Evolutionary conservation across 441 rosid genomes (phyloP).

Genomic region (Raphanus hybrid): DNA sequence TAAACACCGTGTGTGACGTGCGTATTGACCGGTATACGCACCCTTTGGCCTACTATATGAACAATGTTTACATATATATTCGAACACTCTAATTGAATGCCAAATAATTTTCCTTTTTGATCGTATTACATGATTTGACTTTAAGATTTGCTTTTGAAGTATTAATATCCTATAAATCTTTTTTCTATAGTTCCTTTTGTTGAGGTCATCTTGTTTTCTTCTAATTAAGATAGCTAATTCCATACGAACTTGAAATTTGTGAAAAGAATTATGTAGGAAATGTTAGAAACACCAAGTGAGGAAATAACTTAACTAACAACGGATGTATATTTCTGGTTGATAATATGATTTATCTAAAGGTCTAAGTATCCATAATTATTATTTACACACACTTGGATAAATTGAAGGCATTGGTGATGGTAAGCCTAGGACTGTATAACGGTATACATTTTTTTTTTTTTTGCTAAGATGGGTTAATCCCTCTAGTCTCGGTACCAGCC

Average conservation of each 20-base stretch:
- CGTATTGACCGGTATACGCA: slow-evolving; percentile 40
- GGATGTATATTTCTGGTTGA: not conserved
- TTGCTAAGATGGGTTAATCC: no score
- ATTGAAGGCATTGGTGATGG: not conserved
- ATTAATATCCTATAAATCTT: not conserved
- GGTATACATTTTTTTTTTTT: not conserved
- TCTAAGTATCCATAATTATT: not conserved
- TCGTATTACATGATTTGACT: slow-evolving; percentile 35
- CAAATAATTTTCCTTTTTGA: not conserved
- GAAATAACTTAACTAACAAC: not conserved
- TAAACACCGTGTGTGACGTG: slow-evolving; percentile 39
- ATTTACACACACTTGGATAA: not conserved
- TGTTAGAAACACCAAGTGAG: not conserved
- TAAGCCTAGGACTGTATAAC: not conserved
- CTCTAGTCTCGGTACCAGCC: no score
- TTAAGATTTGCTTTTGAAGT: slow-evolving; percentile 3
- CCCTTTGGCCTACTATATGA: slow-evolving; percentile 38
- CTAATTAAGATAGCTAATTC: not conserved
- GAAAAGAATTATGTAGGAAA: no score
- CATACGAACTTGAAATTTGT: not conserved
- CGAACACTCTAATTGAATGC: not conserved
- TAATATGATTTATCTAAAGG: not conserved
- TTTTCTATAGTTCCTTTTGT: not conserved
- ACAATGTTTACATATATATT: slow-evolving; percentile 17
- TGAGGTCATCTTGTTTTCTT: not conserved